A percentile compares a stretch with the other conserved stretches of the same genome.
These are phyloP conservation scores for Neotropicomus parvogracilis DNA, from an alignment of 1,284 basidiomycete species.

Conservation along the genomic window DNA sequence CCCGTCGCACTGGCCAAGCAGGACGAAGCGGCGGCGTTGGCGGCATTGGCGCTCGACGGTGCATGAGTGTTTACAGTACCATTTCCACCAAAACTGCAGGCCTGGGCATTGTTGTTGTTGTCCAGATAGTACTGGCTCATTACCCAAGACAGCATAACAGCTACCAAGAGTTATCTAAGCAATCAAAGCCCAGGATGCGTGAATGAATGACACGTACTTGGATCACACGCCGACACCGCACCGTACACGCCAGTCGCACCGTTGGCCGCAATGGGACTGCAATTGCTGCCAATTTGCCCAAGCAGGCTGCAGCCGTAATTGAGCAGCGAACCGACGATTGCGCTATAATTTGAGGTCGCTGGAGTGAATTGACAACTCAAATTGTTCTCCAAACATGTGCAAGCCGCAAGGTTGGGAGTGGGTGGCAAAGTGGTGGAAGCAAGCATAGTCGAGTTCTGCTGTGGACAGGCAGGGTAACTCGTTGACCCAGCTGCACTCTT, in stretches of 20 bases:
- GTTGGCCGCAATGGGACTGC: conserved; percentile 68
- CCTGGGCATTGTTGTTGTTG: conserved; percentile 52
- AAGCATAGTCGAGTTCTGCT: conserved; percentile 53
- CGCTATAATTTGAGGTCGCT: conserved; percentile 58
- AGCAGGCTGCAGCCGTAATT: conserved; percentile 71
- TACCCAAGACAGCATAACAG: conserved; percentile 76
- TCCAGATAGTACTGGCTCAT: conserved; percentile 79
- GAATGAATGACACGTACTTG: conserved; percentile 47
- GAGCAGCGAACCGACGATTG: conserved; percentile 65
- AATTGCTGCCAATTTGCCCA: conserved; percentile 56
- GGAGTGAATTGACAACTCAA: conserved; percentile 74
- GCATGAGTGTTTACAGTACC: conserved; percentile 68
- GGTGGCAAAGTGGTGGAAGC: conserved; percentile 74
- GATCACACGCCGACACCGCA: conserved; percentile 67
- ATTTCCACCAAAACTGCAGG: conserved; percentile 81
- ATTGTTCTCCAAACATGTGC: conserved; percentile 66
- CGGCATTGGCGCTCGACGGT: conserved; percentile 51
- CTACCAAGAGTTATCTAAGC: conserved; percentile 34
- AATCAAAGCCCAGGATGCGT: neutral
- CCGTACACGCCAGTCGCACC: conserved; percentile 78
- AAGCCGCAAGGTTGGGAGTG: conserved; percentile 79
- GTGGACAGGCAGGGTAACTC: conserved; percentile 64
- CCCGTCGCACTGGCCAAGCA: conserved; percentile 70
- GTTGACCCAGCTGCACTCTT: conserved; percentile 50
- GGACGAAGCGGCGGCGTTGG: conserved; percentile 59